Base-by-base conservation (phyloP, 768 basidiomycete species). In the Sarcodon sp. region DNA sequence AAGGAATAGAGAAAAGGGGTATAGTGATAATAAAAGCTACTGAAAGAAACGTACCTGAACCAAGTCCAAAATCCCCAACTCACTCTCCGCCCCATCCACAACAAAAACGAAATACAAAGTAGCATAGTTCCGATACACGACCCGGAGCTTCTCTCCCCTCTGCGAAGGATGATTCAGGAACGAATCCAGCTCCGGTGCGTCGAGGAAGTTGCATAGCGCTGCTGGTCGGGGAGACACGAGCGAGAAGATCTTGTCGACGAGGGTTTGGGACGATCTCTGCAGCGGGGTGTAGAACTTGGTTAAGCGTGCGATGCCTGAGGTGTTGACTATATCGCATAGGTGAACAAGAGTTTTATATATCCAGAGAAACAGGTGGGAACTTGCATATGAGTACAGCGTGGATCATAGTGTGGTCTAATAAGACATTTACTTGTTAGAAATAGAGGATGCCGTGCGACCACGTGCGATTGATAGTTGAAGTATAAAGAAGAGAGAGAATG, bases 51-150 rank as follows among this genome's bases (percentile, higher is more conserved):
- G 50, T 57, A 92, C 93, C 75, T 99, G 96, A 45, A 99, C 97
- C 51, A 99, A 67, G 61, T 99, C 96, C 41, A 99, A 67, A 53
- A 98, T 85, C 3, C 94, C 96, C 18, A 99, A 73, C 65, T 98
- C 96, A 58, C 92, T 97, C 68, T 99, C 96, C 13, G 89, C 87
- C 27, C 82, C 81, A 59, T 98, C 94, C 5, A 98, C 93, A 5
- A 98, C 89, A 63, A 98, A 93, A 10, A 94, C 91, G 59, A 99
- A 98, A 65, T 89, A 91, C 35, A 99, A 73, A 1, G 94, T 98
- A 3, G 94, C 94, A 62, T 97, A 98, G 64, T 81, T 90, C 46
- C 94, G 71, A 64, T 98, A 98, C 33, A 98, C 90, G 37, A 98
- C 87, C 50, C 87, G 72, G 71, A 87, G 80, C 60, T 76, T 71